Evolutionary conservation across 2,329 filamentous ascomycete species (phyloP), one percentile per base, ranked within the genome.

Genomic region (Fusarium incarnatum): DNA sequence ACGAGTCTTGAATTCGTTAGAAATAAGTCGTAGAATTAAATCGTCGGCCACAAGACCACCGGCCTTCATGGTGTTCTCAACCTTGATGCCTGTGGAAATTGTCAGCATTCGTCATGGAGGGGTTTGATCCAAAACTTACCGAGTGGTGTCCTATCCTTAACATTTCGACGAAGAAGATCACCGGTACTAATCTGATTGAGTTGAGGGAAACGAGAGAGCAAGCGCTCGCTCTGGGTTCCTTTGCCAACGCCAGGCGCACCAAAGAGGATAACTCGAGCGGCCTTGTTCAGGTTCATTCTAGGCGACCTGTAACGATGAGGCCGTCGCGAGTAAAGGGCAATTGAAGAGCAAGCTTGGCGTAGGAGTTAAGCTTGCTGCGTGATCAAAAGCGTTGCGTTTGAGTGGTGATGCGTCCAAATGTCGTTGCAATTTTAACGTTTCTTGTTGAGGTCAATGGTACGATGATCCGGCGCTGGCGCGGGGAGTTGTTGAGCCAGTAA

Each of bases 211-310:
- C 92, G 90, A 73, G 90, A 85, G 73, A 98, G 90, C 68, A 99
- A 85, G 67, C 96, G 90, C 80, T 97, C 93, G 54, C 93, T 94
- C 83, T 99, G 96, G 5, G 96, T 99, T 68, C 95, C 96, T 81
- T 99, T 99, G 68, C 96, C 96, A 60, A 97, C 96, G 62, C 94
- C 94, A n/a, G 96, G 96, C 55, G 95, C 94, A 75, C 96, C 96
- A 75, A 99, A 89, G 73, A 99, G 89, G 78, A 99, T 98, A 70
- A 98, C 91, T 68, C 96, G 92, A 57, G 96, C 96, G 61, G 96
- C 95, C 82, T 87, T 90, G 72, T 86, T 87, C 77, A 97, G 88
- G 82, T 89, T 86, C 88, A 91, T 90, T 70, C 77, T 78, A 73
- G 61, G 71, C 68, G 66, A 72, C 67, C 63, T 57, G 41, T 57